Percentiles rank a stretch among this genome's conserved stretches.
These are phyloP conservation scores for Microdochium trichocladiopsis DNA, from an alignment of 2,329 filamentous ascomycete species.

Conservation along the genomic window DNA sequence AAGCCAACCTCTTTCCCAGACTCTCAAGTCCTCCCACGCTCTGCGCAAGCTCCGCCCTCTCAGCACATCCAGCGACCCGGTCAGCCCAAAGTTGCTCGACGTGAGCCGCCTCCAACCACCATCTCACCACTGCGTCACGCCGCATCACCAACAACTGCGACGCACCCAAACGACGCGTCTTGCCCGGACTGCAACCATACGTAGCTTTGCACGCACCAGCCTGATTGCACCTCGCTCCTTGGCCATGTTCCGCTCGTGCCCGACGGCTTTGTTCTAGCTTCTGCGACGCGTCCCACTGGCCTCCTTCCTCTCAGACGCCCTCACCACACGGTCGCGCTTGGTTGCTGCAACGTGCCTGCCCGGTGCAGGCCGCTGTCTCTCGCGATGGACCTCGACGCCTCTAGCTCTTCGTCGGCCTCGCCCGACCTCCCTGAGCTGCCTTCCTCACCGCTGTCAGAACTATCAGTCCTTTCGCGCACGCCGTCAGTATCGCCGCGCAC, in stretches of 20 bases:
- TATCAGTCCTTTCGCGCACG: constrained; percentile 46
- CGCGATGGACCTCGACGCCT: constrained; percentile 10
- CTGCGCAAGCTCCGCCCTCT: background rate
- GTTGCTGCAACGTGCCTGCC: background rate
- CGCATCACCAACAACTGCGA: no score
- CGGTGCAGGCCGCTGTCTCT: background rate
- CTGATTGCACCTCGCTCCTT: background rate
- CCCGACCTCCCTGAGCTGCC: constrained; percentile 23
- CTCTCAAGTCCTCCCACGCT: background rate
- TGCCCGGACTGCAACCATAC: no score
- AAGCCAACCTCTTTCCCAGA: background rate
- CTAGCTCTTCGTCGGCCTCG: constrained; percentile 14
- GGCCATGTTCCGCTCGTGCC: background rate
- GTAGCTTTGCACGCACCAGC: no score
- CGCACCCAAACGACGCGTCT: no score
- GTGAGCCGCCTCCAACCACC: no score
- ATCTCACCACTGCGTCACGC: no score
- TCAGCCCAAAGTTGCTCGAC: no score
- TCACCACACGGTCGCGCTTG: background rate
- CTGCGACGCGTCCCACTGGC: background rate
- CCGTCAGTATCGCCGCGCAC: constrained; percentile 40
- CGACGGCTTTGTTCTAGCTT: background rate
- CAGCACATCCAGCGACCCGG: no score
- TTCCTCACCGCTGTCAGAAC: constrained; percentile 33
- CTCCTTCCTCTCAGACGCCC: background rate